phyloP scores from a whole-genome alignment of 805 yeast genomes.

The Candida chilensis region DNA sequence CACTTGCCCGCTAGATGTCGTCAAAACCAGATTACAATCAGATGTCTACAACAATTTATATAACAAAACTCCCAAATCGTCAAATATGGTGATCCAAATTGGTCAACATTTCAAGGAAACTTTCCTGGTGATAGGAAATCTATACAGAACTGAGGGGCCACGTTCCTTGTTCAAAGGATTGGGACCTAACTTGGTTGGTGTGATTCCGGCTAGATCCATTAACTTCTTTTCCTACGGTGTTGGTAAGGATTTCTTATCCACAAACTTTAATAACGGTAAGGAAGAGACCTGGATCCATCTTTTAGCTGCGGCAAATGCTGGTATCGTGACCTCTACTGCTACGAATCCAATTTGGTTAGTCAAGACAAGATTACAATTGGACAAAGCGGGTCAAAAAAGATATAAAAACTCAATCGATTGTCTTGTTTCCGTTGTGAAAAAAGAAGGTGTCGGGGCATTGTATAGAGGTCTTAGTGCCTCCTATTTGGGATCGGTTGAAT shows the following conservation, averaged over 20 bases:
- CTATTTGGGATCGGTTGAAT: slow-evolving; percentile 86
- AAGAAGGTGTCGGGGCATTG: slow-evolving; percentile 75
- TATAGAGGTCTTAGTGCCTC: slow-evolving; percentile 93
- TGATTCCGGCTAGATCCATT: slow-evolving; percentile 94
- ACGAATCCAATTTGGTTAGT: slow-evolving; percentile 98
- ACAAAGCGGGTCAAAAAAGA: slow-evolving; percentile 54
- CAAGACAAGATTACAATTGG: slow-evolving; percentile 90
- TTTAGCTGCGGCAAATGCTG: slow-evolving; percentile 82
- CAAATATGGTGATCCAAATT: slow-evolving; percentile 28
- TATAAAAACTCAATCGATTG: slow-evolving; percentile 88
- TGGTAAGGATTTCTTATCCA: slow-evolving; percentile 70
- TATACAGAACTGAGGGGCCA: slow-evolving; percentile 72
- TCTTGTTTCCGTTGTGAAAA: slow-evolving; percentile 50
- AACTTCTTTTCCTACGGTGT: slow-evolving; percentile 95
- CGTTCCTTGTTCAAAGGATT: slow-evolving; percentile 87
- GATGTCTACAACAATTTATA: slow-evolving; percentile 65
- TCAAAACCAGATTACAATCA: slow-evolving; percentile 89
- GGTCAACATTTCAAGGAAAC: slow-evolving; percentile 79
- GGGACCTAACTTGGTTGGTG: slow-evolving; percentile 96
- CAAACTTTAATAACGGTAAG: slow-evolving; percentile 57
- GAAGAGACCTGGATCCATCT: slow-evolving; percentile 85
- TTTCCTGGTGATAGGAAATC: slow-evolving; percentile 54
- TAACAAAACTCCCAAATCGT: slow-evolving; percentile 31
- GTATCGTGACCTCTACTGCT: slow-evolving; percentile 88
- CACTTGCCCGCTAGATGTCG: slow-evolving; percentile 94